phyloP scores from a whole-genome alignment of 1,284 basidiomycete genomes.

The Sanguinoderma infundibulare region DNA sequence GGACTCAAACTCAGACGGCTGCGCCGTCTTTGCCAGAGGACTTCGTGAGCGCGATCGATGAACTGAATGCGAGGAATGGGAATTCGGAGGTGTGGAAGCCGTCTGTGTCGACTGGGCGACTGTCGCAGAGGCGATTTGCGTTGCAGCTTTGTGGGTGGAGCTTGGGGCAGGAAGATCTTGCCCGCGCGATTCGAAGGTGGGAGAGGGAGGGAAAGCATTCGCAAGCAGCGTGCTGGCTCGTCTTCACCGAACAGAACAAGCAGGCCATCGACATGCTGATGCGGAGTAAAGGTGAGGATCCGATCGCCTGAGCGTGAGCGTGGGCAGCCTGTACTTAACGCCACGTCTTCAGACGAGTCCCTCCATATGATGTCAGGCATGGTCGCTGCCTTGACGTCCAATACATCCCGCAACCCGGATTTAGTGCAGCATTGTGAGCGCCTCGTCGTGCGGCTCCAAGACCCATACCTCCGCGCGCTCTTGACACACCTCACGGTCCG shows the following conservation, averaged over 20 bases:
- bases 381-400: constrained; percentile 66
- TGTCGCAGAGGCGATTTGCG: constrained; percentile 69
- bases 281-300: constrained; percentile 75
- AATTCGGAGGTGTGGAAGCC: constrained; percentile 50
- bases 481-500: constrained; percentile 73
- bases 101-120: constrained; percentile 53
- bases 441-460: constrained; percentile 73
- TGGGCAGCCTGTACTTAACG: background rate
- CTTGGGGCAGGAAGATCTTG: constrained; percentile 65
- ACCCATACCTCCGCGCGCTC: constrained; percentile 87
- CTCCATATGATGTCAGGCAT: constrained; percentile 83
- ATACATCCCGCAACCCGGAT: constrained; percentile 47
- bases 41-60: constrained; percentile 30
- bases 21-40: constrained; percentile 29
- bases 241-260: constrained; percentile 80
- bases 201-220: constrained; percentile 75
- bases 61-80: constrained; percentile 28
- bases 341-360: constrained; percentile 56
- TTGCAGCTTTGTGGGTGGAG: constrained; percentile 76
- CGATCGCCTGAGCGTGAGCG: background rate
- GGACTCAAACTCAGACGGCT: constrained; percentile 21
- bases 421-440: constrained; percentile 68
- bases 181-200: constrained; percentile 64
- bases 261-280: constrained; percentile 80
- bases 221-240: constrained; percentile 87